Percentiles rank a stretch among this genome's conserved stretches.
These are phyloP conservation scores for Globisporangium iwayamae DNA, from an alignment of 352 stramenopile genomes.

Conservation along the genomic window DNA sequence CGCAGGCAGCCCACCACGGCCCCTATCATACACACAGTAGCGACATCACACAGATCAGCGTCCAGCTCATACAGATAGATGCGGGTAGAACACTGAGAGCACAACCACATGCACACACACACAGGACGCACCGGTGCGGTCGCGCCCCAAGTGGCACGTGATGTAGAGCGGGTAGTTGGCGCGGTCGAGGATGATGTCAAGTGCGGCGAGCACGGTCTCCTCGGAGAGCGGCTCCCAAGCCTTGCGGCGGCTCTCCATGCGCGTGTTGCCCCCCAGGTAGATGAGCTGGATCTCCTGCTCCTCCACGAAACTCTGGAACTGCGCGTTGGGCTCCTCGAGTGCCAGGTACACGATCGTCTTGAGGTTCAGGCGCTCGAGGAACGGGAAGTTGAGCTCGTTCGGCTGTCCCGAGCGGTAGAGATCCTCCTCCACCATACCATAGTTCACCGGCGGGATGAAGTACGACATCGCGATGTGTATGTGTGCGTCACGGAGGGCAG, in stretches of 20 bases:
- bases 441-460: conserved; percentile 92
- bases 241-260: conserved; percentile 85
- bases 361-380: conserved; percentile 88
- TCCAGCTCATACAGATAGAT: background rate
- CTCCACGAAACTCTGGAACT: conserved; percentile 89
- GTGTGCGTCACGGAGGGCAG: background rate
- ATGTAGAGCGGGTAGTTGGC: conserved; percentile 90
- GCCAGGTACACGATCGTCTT: conserved; percentile 91
- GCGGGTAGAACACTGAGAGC: no score
- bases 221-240: conserved; percentile 83
- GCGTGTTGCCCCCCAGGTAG: conserved; percentile 84
- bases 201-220: conserved; percentile 88
- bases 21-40: conserved; percentile 26
- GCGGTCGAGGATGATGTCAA: conserved; percentile 88
- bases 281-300: conserved; percentile 90
- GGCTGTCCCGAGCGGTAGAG: conserved; percentile 88
- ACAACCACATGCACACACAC: background rate
- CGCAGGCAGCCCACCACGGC: conserved; percentile 87
- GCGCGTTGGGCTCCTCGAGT: conserved; percentile 85
- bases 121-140: conserved; percentile 69
- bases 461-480: conserved; percentile 63
- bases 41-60: background rate
- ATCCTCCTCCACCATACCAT: conserved; percentile 91
- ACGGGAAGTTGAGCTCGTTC: conserved; percentile 92
- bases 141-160: conserved; percentile 87